Conservation (phyloP, 31 red algal species). For the Odonthalia washingtoniensis region DNA sequence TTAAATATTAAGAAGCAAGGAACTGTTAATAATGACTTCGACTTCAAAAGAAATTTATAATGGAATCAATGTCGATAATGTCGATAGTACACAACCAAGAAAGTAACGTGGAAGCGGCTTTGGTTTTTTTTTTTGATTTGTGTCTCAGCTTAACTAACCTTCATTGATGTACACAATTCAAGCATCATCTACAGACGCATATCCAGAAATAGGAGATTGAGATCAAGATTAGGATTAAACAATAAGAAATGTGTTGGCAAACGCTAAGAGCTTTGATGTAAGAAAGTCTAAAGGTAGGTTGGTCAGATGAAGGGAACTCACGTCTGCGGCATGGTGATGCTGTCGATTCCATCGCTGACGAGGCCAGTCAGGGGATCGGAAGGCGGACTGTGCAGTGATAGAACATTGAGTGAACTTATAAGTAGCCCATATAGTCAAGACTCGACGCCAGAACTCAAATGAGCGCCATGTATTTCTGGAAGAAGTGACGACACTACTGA, state of each 20-base stretch:
- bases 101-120: neutral
- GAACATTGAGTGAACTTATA: slow-evolving; percentile 61
- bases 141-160: slow-evolving; percentile 19
- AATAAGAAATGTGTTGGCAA: too few relatives aligned
- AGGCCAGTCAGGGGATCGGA: slow-evolving; percentile 36
- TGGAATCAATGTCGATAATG: too few relatives aligned
- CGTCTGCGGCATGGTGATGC: slow-evolving; percentile 61
- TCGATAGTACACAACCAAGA: too few relatives aligned
- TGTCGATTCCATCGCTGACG: slow-evolving; percentile 24
- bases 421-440: slow-evolving; percentile 52
- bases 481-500: too few relatives aligned
- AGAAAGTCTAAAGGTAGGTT: neutral
- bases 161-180: slow-evolving; percentile 54
- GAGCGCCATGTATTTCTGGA: slow-evolving; percentile 14
- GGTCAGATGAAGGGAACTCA: slow-evolving; percentile 13
- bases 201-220: neutral
- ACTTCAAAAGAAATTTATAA: too few relatives aligned
- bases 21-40: too few relatives aligned
- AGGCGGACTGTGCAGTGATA: slow-evolving; percentile 1
- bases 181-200: slow-evolving; percentile 50
- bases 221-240: too few relatives aligned
- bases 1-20: too few relatives aligned
- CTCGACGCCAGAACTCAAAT: slow-evolving; percentile 56
- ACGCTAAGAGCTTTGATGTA: too few relatives aligned
- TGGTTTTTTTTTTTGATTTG: neutral